These are phyloP conservation scores for Fusarium xylarioides DNA, from an alignment of 2,329 filamentous ascomycete genomes.

Conservation along the genomic window DNA sequence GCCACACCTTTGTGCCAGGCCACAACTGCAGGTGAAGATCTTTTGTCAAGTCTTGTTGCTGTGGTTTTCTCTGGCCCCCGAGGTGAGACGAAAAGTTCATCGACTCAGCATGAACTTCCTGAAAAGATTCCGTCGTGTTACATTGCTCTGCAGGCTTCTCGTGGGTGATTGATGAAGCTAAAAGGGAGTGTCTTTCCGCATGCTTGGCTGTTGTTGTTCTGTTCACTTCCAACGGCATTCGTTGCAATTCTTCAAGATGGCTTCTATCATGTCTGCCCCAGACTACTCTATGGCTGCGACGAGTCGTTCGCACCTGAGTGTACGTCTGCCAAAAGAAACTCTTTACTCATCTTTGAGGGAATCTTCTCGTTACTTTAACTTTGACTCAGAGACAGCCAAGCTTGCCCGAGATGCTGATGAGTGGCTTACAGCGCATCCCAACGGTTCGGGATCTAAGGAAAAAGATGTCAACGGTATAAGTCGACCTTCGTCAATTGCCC, in stretches of 20 bases:
- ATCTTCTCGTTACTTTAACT: slow-evolving; percentile 39
- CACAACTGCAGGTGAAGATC: slow-evolving; percentile 24
- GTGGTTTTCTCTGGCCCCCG: slow-evolving; percentile 13
- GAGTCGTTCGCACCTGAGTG: slow-evolving; percentile 37
- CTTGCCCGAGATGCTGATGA: slow-evolving; percentile 33
- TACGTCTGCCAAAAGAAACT: slow-evolving; percentile 39
- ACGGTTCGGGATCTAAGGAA: slow-evolving; percentile 2
- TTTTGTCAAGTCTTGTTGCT: slow-evolving; percentile 6
- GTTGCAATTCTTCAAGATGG: slow-evolving; percentile 30
- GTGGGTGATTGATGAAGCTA: slow-evolving; percentile 6
- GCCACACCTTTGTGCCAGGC: slow-evolving; percentile 19
- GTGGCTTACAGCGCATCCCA: slow-evolving; percentile 38
- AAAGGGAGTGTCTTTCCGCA: slow-evolving; percentile 9
- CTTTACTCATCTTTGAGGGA: slow-evolving; percentile 37
- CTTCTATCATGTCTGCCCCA: slow-evolving; percentile 42
- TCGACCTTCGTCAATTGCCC: slow-evolving; percentile 36
- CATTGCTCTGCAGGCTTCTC: slow-evolving; percentile 1
- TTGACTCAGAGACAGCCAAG: slow-evolving; percentile 36
- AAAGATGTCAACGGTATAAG: slow-evolving; percentile 38
- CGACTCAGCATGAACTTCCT: slow-evolving; percentile 15
- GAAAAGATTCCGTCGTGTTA: slow-evolving; percentile 15
- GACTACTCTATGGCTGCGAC: slow-evolving; percentile 41
- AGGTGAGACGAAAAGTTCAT: slow-evolving; percentile 19
- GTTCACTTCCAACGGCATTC: not conserved
- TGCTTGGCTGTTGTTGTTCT: not conserved